Evolutionary conservation across 345 rosid species (phyloP), one percentile per base, ranked within the genome.

Genomic region (Populus ilicifolia): DNA sequence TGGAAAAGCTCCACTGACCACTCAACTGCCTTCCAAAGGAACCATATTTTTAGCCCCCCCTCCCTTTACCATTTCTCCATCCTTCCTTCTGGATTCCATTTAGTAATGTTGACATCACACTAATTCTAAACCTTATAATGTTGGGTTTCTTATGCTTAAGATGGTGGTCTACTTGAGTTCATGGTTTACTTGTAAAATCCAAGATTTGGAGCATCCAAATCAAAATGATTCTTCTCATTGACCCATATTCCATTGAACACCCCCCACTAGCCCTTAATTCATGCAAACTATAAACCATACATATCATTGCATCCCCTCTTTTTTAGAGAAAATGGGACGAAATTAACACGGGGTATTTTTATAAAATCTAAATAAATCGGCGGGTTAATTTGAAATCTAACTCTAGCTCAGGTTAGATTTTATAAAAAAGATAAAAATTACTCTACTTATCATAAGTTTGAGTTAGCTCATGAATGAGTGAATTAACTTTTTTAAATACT

Each of bases 1-100:
- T 25, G 77, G 27, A 18, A 18, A 27, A 39, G 69, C 69, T 62
- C 69, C 77, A 74, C 69, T 63, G 27, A 63, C 69, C 77, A 74
- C 69, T 63, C 41, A 63, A 25, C 35, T 63, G 39, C 43, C 69
- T 27, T 43, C 23, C 9, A 27, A 63, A 18, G 36, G 30, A 39
- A 14, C 29, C 63, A 10, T n/a, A 8, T 59, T 9, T 33, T 59
- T 9, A n/a, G 63, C 0, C 27, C 27, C 27, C n/a, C 56, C 27
- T 6, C 10, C 56, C 33, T 4, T 35, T 54, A n/a, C 6, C 21
- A 17, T 2, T 33, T 21, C 29, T n/a, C 4, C 38, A 35, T 56
- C 33, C 8, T 61, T 13, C 20, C 5, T 41, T 41, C 39, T 73
- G 76, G 69, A 62, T 62, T 62, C 76, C 69, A 62, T 25, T 43